These are phyloP conservation scores for Metschnikowia continentalis DNA, from an alignment of 805 yeast genomes.

Conservation along the genomic window DNA sequence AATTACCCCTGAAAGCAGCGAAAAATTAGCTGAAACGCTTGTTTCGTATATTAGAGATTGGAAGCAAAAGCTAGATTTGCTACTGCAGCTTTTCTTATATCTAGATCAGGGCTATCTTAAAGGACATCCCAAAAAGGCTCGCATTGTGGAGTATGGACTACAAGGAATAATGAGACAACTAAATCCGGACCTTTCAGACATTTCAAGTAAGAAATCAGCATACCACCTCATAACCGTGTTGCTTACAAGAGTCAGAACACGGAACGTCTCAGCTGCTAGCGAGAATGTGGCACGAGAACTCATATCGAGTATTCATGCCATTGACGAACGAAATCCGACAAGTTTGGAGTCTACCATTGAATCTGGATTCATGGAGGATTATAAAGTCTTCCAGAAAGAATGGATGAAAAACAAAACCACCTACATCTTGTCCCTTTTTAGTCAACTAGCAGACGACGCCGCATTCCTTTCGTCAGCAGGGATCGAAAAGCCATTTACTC, in stretches of 20 bases:
- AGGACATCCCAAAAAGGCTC: conserved; percentile 27
- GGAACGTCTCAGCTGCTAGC: neutral
- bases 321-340: conserved; percentile 18
- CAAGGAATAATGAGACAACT: conserved; percentile 4
- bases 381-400: conserved; percentile 10
- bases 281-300: neutral
- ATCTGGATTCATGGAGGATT: conserved; percentile 15
- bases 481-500: conserved; percentile 14
- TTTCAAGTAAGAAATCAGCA: neutral
- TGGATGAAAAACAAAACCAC: conserved; percentile 16
- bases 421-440: conserved; percentile 11
- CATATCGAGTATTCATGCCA: neutral
- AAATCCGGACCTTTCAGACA: neutral
- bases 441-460: conserved; percentile 10
- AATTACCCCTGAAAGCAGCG: neutral
- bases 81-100: conserved; percentile 32
- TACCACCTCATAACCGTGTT: neutral
- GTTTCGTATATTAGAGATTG: conserved; percentile 20
- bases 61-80: conserved; percentile 21
- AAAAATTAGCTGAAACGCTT: conserved; percentile 5
- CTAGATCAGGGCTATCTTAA: conserved; percentile 34
- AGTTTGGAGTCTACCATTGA: conserved; percentile 11
- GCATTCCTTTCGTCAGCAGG: conserved; percentile 12
- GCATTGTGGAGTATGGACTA: conserved; percentile 25
- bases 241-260: neutral